These are phyloP conservation scores for Pestalotiopsis fici DNA, from an alignment of 2,329 filamentous ascomycete genomes.

Conservation along the genomic window DNA sequence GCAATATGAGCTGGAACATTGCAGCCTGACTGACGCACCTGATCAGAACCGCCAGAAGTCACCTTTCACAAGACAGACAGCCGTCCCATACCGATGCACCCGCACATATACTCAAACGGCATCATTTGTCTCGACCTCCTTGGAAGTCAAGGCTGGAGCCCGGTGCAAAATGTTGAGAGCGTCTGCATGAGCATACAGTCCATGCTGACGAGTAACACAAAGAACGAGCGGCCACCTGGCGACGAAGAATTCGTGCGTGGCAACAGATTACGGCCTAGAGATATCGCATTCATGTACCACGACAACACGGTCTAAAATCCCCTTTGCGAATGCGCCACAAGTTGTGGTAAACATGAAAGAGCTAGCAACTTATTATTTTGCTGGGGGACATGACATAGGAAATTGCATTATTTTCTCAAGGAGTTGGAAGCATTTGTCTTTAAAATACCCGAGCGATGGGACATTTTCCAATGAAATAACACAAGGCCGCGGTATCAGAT, in stretches of 20 bases:
- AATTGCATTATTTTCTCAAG: neutral
- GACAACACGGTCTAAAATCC: conserved; percentile 70
- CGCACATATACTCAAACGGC: conserved; percentile 97
- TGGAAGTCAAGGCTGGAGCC: conserved; percentile 86
- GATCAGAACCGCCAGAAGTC: conserved; percentile 87
- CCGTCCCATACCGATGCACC: conserved; percentile 85
- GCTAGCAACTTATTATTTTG: conserved; percentile 18
- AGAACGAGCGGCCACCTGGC: conserved; percentile 86
- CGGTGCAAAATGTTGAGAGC: conserved; percentile 95
- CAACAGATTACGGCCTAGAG: conserved; percentile 77
- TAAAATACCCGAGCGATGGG: neutral
- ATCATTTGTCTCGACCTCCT: conserved; percentile 97
- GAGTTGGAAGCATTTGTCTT: conserved; percentile 7
- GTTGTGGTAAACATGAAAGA: conserved; percentile 12
- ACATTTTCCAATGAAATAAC: neutral
- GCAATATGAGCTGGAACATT: neutral
- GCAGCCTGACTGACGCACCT: neutral
- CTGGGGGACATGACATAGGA: neutral
- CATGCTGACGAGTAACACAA: conserved; percentile 95
- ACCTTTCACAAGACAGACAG: conserved; percentile 72
- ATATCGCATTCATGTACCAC: conserved; percentile 94
- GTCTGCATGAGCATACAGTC: conserved; percentile 97
- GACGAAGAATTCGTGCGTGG: conserved; percentile 85
- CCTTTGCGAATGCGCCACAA: neutral
- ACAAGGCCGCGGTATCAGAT: no score